phyloP scores from a whole-genome alignment of 2,329 filamentous ascomycete species.

The Colletotrichum chrysophilum region DNA sequence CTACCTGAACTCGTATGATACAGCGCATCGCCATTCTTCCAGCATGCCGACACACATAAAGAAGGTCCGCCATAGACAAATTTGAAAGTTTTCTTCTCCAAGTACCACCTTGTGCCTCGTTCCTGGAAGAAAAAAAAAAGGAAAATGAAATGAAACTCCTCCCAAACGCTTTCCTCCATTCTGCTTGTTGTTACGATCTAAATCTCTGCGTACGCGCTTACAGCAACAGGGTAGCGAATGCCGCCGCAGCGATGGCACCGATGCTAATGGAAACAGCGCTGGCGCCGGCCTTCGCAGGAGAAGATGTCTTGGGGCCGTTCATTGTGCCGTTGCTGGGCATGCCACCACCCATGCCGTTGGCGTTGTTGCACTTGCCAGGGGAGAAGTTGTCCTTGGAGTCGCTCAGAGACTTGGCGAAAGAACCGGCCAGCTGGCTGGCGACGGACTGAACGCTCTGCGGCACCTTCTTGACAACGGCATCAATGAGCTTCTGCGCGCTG shows the following conservation, averaged over 20 bases:
- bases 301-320: background rate
- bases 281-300: background rate
- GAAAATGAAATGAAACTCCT: background rate
- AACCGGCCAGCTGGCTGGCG: constrained; percentile 28
- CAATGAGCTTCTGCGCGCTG: constrained; percentile 30
- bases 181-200: background rate
- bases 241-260: background rate
- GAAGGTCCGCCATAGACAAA: background rate
- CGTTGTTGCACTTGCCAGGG: constrained; percentile 31
- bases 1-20: constrained; percentile 16
- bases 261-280: background rate
- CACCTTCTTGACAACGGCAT: constrained; percentile 33
- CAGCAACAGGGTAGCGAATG: constrained; percentile 5
- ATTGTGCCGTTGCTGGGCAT: constrained; percentile 23
- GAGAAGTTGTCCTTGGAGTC: constrained; percentile 29
- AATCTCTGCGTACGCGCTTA: background rate
- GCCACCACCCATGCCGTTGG: constrained; percentile 24
- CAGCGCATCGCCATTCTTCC: background rate
- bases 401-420: constrained; percentile 27
- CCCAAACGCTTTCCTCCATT: background rate
- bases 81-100: background rate
- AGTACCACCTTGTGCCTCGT: background rate
- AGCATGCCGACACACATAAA: background rate
- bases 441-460: constrained; percentile 31
- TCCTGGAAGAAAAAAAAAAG: background rate